These are phyloP conservation scores for Byssoonygena ceratinophila DNA, from an alignment of 2,329 filamentous ascomycete genomes.

Conservation along the genomic window DNA sequence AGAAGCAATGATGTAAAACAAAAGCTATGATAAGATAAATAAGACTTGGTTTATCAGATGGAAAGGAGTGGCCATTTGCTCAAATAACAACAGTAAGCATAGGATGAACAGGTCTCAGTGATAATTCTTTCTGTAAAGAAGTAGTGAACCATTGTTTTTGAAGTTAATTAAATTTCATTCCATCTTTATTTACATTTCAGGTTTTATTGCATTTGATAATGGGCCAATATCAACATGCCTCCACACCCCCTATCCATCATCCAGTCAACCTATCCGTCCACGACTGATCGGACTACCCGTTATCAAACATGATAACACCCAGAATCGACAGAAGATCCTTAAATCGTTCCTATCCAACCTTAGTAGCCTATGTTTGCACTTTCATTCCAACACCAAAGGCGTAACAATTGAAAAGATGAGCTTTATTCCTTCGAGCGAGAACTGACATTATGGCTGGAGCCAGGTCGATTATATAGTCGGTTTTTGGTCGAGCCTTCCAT, in stretches of 20 bases:
- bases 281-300: not conserved
- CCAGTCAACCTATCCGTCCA: not conserved
- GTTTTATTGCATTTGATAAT: not conserved
- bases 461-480: too few relatives aligned
- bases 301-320: not conserved
- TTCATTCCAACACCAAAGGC: not conserved
- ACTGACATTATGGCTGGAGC: not conserved
- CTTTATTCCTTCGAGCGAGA: not conserved
- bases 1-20: conserved; percentile 6
- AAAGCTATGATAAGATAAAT: conserved; percentile 2
- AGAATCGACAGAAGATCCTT: not conserved
- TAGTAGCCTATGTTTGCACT: not conserved
- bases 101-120: not conserved
- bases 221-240: not conserved
- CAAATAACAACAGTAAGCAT: too few relatives aligned
- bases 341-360: not conserved
- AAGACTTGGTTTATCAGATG: not conserved
- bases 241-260: not conserved
- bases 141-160: not conserved
- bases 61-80: not conserved
- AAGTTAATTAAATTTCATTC: not conserved
- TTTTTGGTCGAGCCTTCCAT: not conserved
- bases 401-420: not conserved
- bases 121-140: too few relatives aligned
- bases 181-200: conserved; percentile 4